Evolutionary conservation across 2,329 filamentous ascomycete genomes (phyloP), one percentile per base, ranked within the genome.

Genomic region (Graphiopsis chlorocephala): DNA sequence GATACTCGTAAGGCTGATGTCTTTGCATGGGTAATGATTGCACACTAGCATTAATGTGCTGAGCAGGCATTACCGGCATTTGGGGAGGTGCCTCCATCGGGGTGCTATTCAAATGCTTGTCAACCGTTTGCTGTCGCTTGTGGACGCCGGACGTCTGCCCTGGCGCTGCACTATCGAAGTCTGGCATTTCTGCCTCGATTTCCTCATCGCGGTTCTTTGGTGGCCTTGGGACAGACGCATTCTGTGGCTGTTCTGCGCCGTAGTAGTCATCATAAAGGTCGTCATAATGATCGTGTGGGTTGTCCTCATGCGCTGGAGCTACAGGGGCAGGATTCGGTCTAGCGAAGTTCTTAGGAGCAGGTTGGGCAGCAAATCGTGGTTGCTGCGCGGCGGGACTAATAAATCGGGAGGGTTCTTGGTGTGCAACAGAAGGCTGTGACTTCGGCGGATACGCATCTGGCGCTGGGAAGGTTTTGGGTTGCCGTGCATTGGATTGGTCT

Each of bases 171-270:
- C 82, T 83, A 71, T 87, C 85, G 69, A 88, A 88, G 68, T 89
- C 84, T 2, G 86, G 86, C 85, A 88, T 88, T 56, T 88, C 85
- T 20, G 81, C 80, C 57, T 86, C 83, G 59, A 80, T 77, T 57
- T 78, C 77, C 59, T 78, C 76, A 42, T 79, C 79, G 50, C 77
- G 73, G 28, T 73, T 70, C 10, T 64, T 69, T 11, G 66, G 69
- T 12, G 62, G 63, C 38, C 65, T 68, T 15, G 66, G 66, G 17
- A 65, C 63, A 35, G 67, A 35, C 4, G 60, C 75, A 71, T 42
- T 26, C 7, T 35, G 50, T 5, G 35, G 26, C 52, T 31, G 25
- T 12, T 52, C 45, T 14, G 29, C 72, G n/a, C 75, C 74, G 70
- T 82, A 77, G 70, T 82, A 78, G 71, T 78, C 72, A 64, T 84